Conservation (phyloP, 2,329 filamentous ascomycete species). For the Camillea tinctor region DNA sequence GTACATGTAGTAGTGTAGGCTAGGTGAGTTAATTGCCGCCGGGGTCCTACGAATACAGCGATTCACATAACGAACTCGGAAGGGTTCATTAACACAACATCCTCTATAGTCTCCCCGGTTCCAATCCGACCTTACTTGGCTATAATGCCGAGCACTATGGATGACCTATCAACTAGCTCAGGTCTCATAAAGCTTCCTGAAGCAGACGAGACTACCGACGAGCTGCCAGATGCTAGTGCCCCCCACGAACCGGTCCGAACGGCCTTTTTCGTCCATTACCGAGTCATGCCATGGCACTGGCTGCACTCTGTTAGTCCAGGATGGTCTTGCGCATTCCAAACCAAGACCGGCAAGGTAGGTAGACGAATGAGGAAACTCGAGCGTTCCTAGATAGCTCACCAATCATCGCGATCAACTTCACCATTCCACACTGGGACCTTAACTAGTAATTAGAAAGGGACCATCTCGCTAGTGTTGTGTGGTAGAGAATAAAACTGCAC, state of each 20-base stretch:
- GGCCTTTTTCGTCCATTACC: not conserved
- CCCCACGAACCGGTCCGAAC: not conserved
- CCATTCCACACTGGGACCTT: not conserved
- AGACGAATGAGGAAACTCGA: not conserved
- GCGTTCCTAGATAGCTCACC: not conserved
- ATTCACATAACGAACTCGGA: not conserved
- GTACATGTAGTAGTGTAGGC: no score
- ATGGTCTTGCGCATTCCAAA: not conserved
- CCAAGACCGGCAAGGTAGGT: not conserved
- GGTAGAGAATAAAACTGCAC: not conserved
- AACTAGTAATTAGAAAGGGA: not conserved
- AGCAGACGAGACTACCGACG: not conserved
- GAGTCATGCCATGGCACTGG: not conserved
- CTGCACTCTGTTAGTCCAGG: not conserved
- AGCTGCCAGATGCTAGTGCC: not conserved
- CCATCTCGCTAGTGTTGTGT: not conserved
- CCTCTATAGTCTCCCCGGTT: not conserved
- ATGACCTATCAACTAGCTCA: not conserved
- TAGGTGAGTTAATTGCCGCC: not conserved
- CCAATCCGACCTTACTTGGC: not conserved
- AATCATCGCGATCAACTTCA: not conserved
- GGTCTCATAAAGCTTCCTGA: not conserved
- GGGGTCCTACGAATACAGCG: not conserved
- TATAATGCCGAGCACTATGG: not conserved
- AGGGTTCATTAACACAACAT: not conserved